Evolutionary conservation across 2,329 filamentous ascomycete species (phyloP).

Genomic region (Talaromyces albobiverticillius): DNA sequence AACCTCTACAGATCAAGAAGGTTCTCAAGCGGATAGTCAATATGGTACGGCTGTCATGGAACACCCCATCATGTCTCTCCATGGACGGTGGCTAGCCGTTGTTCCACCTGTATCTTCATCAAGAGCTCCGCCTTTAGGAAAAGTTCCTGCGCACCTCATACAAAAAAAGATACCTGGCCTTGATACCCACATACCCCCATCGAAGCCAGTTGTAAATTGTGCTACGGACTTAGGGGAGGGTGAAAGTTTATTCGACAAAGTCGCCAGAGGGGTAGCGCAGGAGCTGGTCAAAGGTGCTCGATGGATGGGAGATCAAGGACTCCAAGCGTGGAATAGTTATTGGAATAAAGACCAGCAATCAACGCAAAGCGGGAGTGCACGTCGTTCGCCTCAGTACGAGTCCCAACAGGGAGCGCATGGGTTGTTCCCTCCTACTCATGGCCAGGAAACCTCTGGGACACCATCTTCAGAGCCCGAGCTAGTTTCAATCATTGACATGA

Average conservation of each 20-base stretch:
- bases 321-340: conserved; percentile 51
- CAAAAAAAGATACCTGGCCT: conserved; percentile 39
- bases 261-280: conserved; percentile 49
- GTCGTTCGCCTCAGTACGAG: conserved; percentile 32
- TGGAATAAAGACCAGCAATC: conserved; percentile 44
- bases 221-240: conserved; percentile 46
- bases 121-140: conserved; percentile 38
- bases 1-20: conserved; percentile 43
- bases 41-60: conserved; percentile 27
- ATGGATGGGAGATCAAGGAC: conserved; percentile 49
- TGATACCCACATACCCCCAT: conserved; percentile 41
- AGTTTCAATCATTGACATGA: conserved; percentile 47
- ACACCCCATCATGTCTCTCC: conserved; percentile 41
- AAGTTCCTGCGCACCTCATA: conserved; percentile 35
- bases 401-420: conserved; percentile 30
- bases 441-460: conserved; percentile 36
- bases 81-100: conserved; percentile 47
- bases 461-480: conserved; percentile 41
- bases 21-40: conserved; percentile 38
- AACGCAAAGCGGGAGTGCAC: conserved; percentile 23
- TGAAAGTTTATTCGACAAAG: conserved; percentile 47
- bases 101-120: conserved; percentile 41
- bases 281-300: conserved; percentile 48
- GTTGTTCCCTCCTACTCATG: conserved; percentile 47
- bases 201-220: conserved; percentile 42